Evolutionary conservation across 306 rosid genomes (phyloP), one percentile per base, ranked within the genome.

Genomic region (Prunus campanulata): DNA sequence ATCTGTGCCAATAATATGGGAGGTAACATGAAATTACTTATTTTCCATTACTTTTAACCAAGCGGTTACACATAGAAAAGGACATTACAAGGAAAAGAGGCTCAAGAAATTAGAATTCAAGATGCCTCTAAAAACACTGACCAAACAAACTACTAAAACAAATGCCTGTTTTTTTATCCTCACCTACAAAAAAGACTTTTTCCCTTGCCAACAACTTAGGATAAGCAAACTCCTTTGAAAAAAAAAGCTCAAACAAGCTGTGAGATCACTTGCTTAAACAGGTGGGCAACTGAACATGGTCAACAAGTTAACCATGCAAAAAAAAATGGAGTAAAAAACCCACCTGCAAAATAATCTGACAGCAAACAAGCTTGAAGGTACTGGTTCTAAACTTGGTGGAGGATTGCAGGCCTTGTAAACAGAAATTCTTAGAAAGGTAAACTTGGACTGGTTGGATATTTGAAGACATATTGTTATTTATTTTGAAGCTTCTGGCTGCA

Each of bases 311-410:
- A 81, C 87, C 95, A 83, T 80, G 88, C 81, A 84, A 88, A 86
- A 87, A 86, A 20, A 1, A 8, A 46, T 68, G 2, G 20, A 35
- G 74, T 19, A 52, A 86, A 86, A 83, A 80, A 57, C 87, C 91
- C 87, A 57, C 86, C 89, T 80, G 86, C 78, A 88, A 89, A 77
- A 68, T 76, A 78, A 80, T 77, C 85, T 85, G 48, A 77, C 90
- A 88, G 82, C 82, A 80, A 83, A 79, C 85, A 83, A 71, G 81
- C 83, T 76, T 86, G 84, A 63, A 57, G 76, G 50, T 54, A 61
- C 83, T 60, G 78, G 82, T 22, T 78, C 59, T 68, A 57, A 61
- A 74, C 29, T 39, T 81, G 84, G 62, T 66, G 57, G 79, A 77
- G 83, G 80, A 78, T 57, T 75, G 74, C 85, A 78, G 83, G 73